Conservation (phyloP, 371 early-diverging fungal genomes). For the Lichtheimia corymbifera region DNA sequence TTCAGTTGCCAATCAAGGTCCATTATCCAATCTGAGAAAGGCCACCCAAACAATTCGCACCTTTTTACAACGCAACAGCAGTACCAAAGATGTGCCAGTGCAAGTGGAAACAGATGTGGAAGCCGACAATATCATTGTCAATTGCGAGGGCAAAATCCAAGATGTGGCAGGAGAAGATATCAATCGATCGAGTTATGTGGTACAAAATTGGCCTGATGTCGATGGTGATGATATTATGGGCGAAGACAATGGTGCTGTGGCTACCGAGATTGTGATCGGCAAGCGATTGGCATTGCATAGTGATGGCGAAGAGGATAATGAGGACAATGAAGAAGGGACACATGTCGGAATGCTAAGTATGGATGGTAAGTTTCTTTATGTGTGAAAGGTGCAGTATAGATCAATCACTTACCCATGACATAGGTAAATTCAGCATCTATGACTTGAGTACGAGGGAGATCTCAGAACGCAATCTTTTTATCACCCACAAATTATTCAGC, state of each 20-base stretch:
- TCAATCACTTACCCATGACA: not conserved
- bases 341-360: conserved; percentile 63
- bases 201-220: conserved; percentile 40
- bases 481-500: conserved; percentile 64
- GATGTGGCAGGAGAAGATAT: conserved; percentile 24
- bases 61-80: conserved; percentile 16
- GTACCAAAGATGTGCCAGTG: conserved; percentile 7
- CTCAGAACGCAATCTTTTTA: conserved; percentile 54
- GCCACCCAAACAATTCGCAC: conserved; percentile 25
- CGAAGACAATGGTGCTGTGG: conserved; percentile 46
- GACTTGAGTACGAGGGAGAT: conserved; percentile 47
- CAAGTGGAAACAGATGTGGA: conserved; percentile 15
- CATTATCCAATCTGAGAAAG: conserved; percentile 16
- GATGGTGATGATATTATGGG: conserved; percentile 36
- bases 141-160: conserved; percentile 21
- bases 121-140: conserved; percentile 13
- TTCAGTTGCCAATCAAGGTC: conserved; percentile 7
- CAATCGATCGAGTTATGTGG: conserved; percentile 37
- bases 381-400: not conserved
- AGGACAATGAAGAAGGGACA: conserved; percentile 31
- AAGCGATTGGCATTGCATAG: conserved; percentile 21
- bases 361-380: conserved; percentile 50
- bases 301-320: conserved; percentile 17
- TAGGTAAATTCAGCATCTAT: conserved; percentile 58
- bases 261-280: conserved; percentile 62